A percentile compares a stretch with the other conserved stretches of the same genome.
These are phyloP conservation scores for Talaromyces sp. DNA, from an alignment of 2,329 filamentous ascomycete genomes.

Conservation along the genomic window DNA sequence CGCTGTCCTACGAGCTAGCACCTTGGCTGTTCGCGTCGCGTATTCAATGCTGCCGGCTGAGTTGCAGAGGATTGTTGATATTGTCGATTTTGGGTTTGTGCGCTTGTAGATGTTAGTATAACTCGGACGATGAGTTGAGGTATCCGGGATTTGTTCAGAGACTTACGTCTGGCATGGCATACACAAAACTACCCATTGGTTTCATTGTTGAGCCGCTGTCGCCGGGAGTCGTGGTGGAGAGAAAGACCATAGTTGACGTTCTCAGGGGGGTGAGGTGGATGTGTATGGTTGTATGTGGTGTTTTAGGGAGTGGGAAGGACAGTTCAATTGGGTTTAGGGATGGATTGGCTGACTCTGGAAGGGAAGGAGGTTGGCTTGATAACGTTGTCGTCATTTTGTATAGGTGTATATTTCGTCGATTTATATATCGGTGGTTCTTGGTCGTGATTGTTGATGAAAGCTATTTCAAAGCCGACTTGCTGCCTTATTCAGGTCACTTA, in stretches of 20 bases:
- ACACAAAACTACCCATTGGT: conserved; percentile 84
- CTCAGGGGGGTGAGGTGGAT: conserved; percentile 55
- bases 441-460: not conserved
- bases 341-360: conserved; percentile 24
- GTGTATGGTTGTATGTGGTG: conserved; percentile 56
- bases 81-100: conserved; percentile 53
- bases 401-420: not conserved
- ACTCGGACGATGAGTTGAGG: not conserved
- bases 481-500: not conserved
- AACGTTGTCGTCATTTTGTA: conserved; percentile 19
- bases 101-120: conserved; percentile 27
- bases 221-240: conserved; percentile 53
- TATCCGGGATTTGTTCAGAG: not conserved
- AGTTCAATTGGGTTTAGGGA: conserved; percentile 50
- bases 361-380: conserved; percentile 16
- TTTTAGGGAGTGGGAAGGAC: conserved; percentile 56
- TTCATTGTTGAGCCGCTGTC: conserved; percentile 36
- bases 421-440: not conserved
- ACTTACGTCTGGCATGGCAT: conserved; percentile 81
- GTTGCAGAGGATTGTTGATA: conserved; percentile 70
- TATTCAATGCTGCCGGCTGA: conserved; percentile 79
- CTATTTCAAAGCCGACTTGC: not conserved
- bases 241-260: conserved; percentile 54
- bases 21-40: conserved; percentile 76
- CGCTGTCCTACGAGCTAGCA: conserved; percentile 69